Percentiles rank a stretch among this genome's conserved stretches.
Evolutionary conservation across 768 basidiomycete genomes (phyloP).

Genomic region (Tulasnella sp.): DNA sequence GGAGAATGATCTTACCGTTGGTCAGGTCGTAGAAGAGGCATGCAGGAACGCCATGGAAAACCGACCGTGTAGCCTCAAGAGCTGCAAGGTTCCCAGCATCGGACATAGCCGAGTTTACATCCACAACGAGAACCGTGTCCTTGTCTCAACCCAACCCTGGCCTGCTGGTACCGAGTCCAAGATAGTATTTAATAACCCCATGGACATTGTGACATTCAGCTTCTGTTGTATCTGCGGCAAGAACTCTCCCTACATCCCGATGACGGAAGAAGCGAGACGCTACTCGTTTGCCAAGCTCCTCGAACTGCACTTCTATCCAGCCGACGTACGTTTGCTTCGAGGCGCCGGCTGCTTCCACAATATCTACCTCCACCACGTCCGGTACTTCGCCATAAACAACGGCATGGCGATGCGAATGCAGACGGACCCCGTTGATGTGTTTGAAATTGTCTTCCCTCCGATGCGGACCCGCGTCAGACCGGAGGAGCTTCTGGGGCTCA

Average conservation of each 20-base stretch:
- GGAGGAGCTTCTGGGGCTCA: constrained; percentile 78
- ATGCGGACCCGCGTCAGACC: constrained; percentile 75
- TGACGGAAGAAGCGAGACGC: constrained; percentile 83
- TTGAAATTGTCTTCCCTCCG: constrained; percentile 84
- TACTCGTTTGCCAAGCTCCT: constrained; percentile 96
- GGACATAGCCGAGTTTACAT: constrained; percentile 86
- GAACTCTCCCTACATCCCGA: constrained; percentile 77
- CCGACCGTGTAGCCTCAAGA: constrained; percentile 73
- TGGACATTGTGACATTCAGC: constrained; percentile 87
- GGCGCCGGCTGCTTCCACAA: constrained; percentile 91
- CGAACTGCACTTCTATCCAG: constrained; percentile 91
- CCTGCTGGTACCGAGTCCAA: constrained; percentile 50
- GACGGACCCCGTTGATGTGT: constrained; percentile 66
- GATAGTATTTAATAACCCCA: constrained; percentile 29
- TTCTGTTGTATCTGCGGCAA: constrained; percentile 67
- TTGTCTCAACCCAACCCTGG: constrained; percentile 84
- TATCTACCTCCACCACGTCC: constrained; percentile 82
- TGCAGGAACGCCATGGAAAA: constrained; percentile 49
- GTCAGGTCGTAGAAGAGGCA: constrained; percentile 81
- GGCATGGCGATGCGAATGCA: constrained; percentile 77
- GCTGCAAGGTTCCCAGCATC: constrained; percentile 67
- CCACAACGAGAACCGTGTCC: constrained; percentile 73
- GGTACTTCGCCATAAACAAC: constrained; percentile 75
- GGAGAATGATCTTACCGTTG: constrained; percentile 83
- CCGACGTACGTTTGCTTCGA: constrained; percentile 70